A percentile compares a stretch with the other conserved stretches of the same genome.
phyloP scores from a whole-genome alignment of 1,139 yeast species.

The Hemisphaericaspora xylanilytica region DNA sequence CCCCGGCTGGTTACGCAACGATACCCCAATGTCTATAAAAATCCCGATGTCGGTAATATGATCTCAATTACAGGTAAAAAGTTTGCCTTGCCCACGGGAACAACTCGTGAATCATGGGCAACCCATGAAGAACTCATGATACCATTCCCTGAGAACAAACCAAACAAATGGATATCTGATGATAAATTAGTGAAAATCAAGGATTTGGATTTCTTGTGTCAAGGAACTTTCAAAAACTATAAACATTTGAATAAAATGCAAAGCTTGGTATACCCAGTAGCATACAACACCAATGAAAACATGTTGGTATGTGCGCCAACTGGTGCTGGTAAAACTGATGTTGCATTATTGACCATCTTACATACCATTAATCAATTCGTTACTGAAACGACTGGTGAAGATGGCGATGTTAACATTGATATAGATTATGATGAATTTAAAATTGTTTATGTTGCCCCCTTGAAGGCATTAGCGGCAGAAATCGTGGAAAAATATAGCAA shows the following conservation, averaged over 20 bases:
- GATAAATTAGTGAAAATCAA: constrained; percentile 54
- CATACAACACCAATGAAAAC: constrained; percentile 89
- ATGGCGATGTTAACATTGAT: constrained; percentile 52
- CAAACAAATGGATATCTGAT: constrained; percentile 48
- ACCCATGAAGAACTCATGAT: constrained; percentile 80
- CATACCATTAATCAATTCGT: constrained; percentile 73
- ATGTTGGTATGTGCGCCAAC: constrained; percentile 99
- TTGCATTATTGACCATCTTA: constrained; percentile 81
- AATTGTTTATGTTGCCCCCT: constrained; percentile 91
- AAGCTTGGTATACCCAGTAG: constrained; percentile 87
- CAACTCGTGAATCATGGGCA: constrained; percentile 61
- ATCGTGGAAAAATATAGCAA: constrained; percentile 86
- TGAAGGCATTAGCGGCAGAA: constrained; percentile 96
- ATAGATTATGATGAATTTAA: constrained; percentile 82
- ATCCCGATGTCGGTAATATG: constrained; percentile 60
- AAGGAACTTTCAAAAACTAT: constrained; percentile 81
- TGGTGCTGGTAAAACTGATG: constrained; percentile 99
- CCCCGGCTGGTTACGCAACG: constrained; percentile 47
- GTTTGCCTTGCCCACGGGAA: constrained; percentile 76
- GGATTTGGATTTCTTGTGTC: constrained; percentile 74
- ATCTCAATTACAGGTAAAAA: constrained; percentile 80
- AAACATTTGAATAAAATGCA: constrained; percentile 82
- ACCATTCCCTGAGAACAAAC: constrained; percentile 63
- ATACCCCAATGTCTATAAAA: constrained; percentile 86
- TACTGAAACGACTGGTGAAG: constrained; percentile 46